Conservation (phyloP, 352 stramenopile genomes). For the Plasmopara muralis region DNA sequence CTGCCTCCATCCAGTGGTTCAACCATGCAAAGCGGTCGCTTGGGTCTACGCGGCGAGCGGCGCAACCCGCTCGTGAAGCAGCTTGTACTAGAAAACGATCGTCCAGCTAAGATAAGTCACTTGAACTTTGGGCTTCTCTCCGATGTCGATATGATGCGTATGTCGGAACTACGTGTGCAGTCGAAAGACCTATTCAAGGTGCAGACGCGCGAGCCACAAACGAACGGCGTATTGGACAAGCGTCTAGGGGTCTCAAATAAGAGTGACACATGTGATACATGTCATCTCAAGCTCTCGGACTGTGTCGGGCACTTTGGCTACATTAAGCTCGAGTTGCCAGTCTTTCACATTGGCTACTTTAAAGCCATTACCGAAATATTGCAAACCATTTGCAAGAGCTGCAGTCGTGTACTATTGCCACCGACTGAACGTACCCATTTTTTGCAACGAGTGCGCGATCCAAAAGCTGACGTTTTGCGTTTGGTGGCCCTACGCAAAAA, state of each 20-base stretch:
- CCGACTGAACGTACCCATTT: conserved; percentile 85
- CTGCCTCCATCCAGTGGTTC: not conserved
- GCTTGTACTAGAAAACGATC: conserved; percentile 85
- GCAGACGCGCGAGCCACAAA: conserved; percentile 89
- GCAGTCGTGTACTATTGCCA: conserved; percentile 91
- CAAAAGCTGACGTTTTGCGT: conserved; percentile 64
- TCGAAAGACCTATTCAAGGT: conserved; percentile 96
- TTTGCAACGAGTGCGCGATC: conserved; percentile 86
- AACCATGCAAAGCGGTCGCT: conserved; percentile 33
- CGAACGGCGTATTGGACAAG: conserved; percentile 93
- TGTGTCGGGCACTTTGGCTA: conserved; percentile 99
- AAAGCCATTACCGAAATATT: conserved; percentile 97
- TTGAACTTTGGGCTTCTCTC: conserved; percentile 97
- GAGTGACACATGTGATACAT: conserved; percentile 90
- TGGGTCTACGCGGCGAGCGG: conserved; percentile 34
- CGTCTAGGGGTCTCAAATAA: conserved; percentile 98
- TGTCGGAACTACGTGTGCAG: conserved; percentile 92
- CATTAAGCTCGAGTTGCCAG: conserved; percentile 95
- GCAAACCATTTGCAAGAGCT: conserved; percentile 98
- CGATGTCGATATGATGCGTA: conserved; percentile 92
- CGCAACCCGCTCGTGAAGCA: conserved; percentile 86
- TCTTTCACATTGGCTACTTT: conserved; percentile 99
- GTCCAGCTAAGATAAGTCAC: conserved; percentile 93
- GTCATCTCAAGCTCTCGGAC: conserved; percentile 90
- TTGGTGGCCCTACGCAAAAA: conserved; percentile 89